A percentile compares a stretch with the other conserved stretches of the same genome.
Evolutionary conservation across 306 rosid genomes (phyloP).

Genomic region (Corylus americana): DNA sequence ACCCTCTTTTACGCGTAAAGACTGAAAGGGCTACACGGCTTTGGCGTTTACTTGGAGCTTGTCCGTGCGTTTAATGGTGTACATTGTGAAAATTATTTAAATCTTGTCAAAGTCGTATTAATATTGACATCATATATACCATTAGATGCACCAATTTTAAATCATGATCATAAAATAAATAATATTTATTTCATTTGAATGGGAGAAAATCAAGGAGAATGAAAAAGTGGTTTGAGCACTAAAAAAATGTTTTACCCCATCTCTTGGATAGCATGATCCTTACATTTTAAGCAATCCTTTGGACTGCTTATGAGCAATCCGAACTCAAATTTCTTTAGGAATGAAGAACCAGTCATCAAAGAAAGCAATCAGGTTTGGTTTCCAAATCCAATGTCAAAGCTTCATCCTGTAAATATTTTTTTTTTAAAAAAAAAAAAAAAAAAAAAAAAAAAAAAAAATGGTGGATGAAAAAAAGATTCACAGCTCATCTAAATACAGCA

Average conservation of each 20-base stretch:
- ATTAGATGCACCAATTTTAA: too few species aligned
- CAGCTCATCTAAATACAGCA: neutral
- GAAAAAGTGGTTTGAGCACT: too few species aligned
- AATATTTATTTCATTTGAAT: too few species aligned
- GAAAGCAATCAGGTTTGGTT: conserved; percentile 17
- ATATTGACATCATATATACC: too few species aligned
- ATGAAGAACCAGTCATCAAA: neutral
- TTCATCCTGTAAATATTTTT: conserved; percentile 30
- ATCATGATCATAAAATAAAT: too few species aligned
- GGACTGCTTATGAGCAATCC: neutral
- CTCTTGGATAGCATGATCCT: neutral
- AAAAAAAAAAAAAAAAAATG: neutral
- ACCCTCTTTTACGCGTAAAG: too few species aligned
- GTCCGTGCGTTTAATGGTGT: too few species aligned
- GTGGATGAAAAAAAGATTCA: neutral
- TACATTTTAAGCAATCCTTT: conserved; percentile 11
- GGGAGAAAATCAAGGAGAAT: too few species aligned
- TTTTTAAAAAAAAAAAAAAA: neutral
- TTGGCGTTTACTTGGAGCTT: too few species aligned
- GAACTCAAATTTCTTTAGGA: conserved; percentile 7
- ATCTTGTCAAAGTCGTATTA: too few species aligned
- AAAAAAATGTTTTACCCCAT: neutral
- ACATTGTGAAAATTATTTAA: too few species aligned
- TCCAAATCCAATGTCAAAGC: conserved; percentile 23
- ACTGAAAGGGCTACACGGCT: too few species aligned